Evolutionary conservation across 2,329 filamentous ascomycete species (phyloP).

Genomic region (Fusarium pseudoanthophilum): DNA sequence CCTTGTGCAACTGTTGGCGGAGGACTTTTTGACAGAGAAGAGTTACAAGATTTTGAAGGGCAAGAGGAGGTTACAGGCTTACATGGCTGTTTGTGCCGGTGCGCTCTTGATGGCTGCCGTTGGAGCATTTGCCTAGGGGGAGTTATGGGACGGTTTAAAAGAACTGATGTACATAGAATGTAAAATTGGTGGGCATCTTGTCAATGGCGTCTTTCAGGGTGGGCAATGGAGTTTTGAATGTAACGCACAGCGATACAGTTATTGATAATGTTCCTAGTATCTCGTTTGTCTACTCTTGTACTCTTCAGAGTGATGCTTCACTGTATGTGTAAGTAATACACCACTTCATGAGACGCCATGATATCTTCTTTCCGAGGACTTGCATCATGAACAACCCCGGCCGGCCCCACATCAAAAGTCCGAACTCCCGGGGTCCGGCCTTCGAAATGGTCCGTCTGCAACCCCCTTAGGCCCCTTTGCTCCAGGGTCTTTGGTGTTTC

Average conservation of each 20-base stretch:
- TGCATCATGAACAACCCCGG: conserved; percentile 5
- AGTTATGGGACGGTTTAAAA: neutral
- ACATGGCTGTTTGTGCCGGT: conserved; percentile 70
- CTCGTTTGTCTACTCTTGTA: neutral
- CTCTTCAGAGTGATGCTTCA: neutral
- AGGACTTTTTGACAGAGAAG: conserved; percentile 83
- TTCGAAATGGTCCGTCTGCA: conserved; percentile 25
- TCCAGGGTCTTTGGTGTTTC: neutral
- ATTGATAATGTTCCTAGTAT: neutral
- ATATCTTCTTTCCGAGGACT: neutral
- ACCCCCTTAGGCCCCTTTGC: neutral
- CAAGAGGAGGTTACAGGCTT: conserved; percentile 69
- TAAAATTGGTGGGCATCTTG: conserved; percentile 6
- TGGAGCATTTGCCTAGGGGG: conserved; percentile 73
- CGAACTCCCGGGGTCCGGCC: conserved; percentile 28
- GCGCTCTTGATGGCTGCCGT: conserved; percentile 77
- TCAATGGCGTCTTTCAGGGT: conserved; percentile 19
- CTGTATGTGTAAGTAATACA: neutral
- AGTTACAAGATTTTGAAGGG: conserved; percentile 75
- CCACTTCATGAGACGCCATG: neutral
- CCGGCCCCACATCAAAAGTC: conserved; percentile 33
- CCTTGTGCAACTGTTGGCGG: conserved; percentile 83
- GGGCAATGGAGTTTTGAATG: conserved; percentile 9
- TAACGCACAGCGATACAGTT: neutral
- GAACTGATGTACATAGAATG: conserved; percentile 33